A percentile compares a stretch with the other conserved stretches of the same genome.
phyloP scores from a whole-genome alignment of 352 stramenopile genomes.

The Pythium brachiatum region DNA sequence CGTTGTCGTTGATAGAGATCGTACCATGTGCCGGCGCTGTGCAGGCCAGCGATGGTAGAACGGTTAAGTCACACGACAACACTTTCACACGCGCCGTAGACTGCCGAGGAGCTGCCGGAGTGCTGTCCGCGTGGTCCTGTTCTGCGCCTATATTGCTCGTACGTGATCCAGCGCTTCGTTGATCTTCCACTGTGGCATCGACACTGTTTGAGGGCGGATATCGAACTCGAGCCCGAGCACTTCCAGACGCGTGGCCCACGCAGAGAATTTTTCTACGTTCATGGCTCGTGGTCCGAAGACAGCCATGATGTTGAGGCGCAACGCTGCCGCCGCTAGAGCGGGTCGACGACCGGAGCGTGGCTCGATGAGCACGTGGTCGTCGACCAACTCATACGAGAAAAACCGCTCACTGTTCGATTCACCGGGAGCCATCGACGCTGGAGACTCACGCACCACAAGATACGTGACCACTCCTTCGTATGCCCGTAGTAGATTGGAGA shows the following conservation, averaged over 20 bases:
- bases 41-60: background rate
- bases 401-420: background rate
- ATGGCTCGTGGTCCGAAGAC: background rate
- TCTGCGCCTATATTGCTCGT: background rate
- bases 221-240: background rate
- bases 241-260: background rate
- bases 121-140: background rate
- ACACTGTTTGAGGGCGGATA: background rate
- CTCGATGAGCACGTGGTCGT: background rate
- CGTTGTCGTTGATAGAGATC: background rate
- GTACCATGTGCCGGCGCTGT: background rate
- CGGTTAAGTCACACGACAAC: background rate
- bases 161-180: background rate
- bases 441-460: background rate
- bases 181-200: background rate
- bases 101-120: background rate
- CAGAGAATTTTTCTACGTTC: background rate
- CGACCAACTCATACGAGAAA: background rate
- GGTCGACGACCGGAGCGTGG: background rate
- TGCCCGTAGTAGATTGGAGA: background rate
- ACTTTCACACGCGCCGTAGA: background rate
- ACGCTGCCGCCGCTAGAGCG: background rate
- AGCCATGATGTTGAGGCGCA: background rate
- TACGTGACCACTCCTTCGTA: background rate
- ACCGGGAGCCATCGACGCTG: background rate